phyloP scores from a whole-genome alignment of 106 monocot species.

The Triglochin maritima region DNA sequence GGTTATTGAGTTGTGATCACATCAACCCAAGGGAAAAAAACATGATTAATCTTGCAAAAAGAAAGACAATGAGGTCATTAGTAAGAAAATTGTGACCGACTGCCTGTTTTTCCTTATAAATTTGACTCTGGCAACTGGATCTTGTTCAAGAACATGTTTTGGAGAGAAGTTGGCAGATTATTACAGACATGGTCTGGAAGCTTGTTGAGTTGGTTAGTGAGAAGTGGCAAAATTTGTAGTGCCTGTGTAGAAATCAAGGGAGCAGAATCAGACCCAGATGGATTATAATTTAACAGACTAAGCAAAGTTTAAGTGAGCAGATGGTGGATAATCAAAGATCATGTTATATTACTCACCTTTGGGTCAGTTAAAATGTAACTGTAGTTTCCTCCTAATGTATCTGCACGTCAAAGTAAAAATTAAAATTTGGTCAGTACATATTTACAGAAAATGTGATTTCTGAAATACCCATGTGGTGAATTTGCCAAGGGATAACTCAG shows the following conservation, averaged over 20 bases:
- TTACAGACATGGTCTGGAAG: not conserved
- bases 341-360: conserved; percentile 6
- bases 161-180: not conserved
- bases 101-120: too few species aligned
- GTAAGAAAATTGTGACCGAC: not conserved
- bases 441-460: not conserved
- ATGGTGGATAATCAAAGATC: not conserved
- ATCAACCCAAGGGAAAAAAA: not conserved
- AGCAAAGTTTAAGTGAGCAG: not conserved
- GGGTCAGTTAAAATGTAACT: conserved; percentile 2
- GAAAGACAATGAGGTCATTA: not conserved
- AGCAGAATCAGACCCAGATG: conserved; percentile 2
- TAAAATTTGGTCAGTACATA: not conserved
- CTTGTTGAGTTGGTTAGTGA: conserved; percentile 6
- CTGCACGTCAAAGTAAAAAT: not conserved
- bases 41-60: not conserved
- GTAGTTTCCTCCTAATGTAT: conserved; percentile 2
- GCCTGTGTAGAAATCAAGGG: not conserved
- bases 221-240: conserved; percentile 1
- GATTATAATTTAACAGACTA: too few species aligned
- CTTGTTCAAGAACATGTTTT: not conserved
- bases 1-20: conserved; percentile 4
- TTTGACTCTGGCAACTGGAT: not conserved
- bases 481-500: not conserved
- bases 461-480: not conserved